Evolutionary conservation across 1,139 yeast genomes (phyloP).

Genomic region (Hyphopichia wangnamkhiaoensis): DNA sequence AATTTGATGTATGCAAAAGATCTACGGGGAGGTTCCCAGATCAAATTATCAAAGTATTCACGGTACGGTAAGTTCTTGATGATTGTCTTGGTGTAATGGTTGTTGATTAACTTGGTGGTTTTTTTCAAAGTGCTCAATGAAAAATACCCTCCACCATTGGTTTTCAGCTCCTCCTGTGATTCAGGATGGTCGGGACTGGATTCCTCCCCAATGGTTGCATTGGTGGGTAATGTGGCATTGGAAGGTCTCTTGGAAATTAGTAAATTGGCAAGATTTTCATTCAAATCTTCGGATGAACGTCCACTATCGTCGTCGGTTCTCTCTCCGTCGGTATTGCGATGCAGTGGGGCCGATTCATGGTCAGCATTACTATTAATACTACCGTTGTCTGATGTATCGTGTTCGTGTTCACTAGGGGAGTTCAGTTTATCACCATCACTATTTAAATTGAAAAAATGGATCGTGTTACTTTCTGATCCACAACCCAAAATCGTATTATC

Average conservation of each 20-base stretch:
- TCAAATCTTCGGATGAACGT: conserved; percentile 36
- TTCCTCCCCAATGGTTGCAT: conserved; percentile 2
- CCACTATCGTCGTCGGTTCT: conserved; percentile 13
- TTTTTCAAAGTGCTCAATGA: conserved; percentile 19
- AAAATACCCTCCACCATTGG: conserved; percentile 15
- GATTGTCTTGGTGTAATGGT: conserved; percentile 39
- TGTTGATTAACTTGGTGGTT: conserved; percentile 30
- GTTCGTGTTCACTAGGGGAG: background rate
- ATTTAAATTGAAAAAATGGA: conserved; percentile 60
- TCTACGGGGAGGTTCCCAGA: conserved; percentile 48
- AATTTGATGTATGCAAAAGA: conserved; percentile 46
- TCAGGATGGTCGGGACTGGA: background rate
- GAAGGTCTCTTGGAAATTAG: conserved; percentile 26
- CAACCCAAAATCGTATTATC: conserved; percentile 59
- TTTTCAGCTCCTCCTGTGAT: conserved; percentile 7
- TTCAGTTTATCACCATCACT: conserved; percentile 11
- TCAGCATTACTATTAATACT: conserved; percentile 10
- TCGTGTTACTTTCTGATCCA: conserved; percentile 66
- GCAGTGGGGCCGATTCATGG: conserved; percentile 7
- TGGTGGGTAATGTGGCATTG: conserved; percentile 12
- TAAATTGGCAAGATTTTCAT: conserved; percentile 46
- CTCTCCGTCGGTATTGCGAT: conserved; percentile 8
- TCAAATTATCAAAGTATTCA: conserved; percentile 42
- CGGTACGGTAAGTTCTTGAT: conserved; percentile 45
- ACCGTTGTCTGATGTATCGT: conserved; percentile 10